phyloP scores from a whole-genome alignment of 2,329 filamentous ascomycete species.

The Ophiobolus disseminans region DNA sequence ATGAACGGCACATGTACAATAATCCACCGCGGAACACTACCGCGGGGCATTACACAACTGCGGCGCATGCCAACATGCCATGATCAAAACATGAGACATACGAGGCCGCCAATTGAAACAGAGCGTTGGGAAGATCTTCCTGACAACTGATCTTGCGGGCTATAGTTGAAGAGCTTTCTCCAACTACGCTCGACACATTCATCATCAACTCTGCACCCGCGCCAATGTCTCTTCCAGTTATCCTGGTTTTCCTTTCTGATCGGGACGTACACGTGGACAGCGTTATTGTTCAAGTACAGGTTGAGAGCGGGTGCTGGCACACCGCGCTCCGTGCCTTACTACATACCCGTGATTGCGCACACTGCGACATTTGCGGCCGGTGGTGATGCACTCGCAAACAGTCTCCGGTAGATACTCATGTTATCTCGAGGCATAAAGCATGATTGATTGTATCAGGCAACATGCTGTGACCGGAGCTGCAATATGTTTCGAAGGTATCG shows the following conservation, averaged over 20 bases:
- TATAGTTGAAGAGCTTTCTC: too few species aligned
- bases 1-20: too few species aligned
- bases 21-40: too few species aligned
- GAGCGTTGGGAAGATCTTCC: too few species aligned
- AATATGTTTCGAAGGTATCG: constrained; percentile 11
- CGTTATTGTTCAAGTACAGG: background rate
- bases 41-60: too few species aligned
- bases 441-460: background rate
- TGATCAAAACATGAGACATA: too few species aligned
- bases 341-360: background rate
- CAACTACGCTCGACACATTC: too few species aligned
- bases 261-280: background rate
- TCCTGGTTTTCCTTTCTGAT: background rate
- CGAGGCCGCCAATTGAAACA: too few species aligned
- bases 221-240: background rate
- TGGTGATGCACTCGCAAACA: background rate
- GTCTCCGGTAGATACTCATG: background rate
- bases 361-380: background rate
- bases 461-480: background rate
- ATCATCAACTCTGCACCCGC: too few species aligned
- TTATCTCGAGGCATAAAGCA: background rate
- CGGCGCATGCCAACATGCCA: too few species aligned
- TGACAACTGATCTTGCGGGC: too few species aligned
- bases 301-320: background rate
- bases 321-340: background rate